phyloP scores from a whole-genome alignment of 2,329 filamentous ascomycete genomes.

The Lithohypha guttulata region DNA sequence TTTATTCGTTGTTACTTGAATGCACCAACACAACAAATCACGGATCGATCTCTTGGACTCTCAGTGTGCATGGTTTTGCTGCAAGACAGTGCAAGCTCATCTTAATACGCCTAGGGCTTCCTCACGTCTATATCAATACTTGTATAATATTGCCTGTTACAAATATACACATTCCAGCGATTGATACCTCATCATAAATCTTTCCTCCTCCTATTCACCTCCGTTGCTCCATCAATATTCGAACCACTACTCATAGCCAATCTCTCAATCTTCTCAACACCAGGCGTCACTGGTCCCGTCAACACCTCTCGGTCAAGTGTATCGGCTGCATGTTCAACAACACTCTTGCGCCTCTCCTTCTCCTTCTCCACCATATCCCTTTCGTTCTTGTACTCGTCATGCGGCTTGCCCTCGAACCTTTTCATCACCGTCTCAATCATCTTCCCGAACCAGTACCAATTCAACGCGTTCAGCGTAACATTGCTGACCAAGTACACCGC shows the following conservation, averaged over 20 bases:
- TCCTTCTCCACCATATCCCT: neutral
- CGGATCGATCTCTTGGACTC: too few species aligned
- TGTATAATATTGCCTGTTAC: too few species aligned
- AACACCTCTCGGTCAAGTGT: conserved; percentile 23
- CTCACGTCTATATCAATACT: too few species aligned
- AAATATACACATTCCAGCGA: too few species aligned
- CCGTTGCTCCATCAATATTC: conserved; percentile 4
- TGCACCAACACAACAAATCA: too few species aligned
- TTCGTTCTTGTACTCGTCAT: conserved; percentile 22
- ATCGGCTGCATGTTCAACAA: conserved; percentile 18
- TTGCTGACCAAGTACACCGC: conserved; percentile 49
- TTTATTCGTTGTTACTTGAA: too few species aligned
- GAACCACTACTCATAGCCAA: conserved; percentile 2
- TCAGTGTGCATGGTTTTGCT: too few species aligned
- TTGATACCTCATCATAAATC: conserved; percentile 3
- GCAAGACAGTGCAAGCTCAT: too few species aligned
- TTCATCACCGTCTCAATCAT: conserved; percentile 57
- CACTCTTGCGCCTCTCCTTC: conserved; percentile 18
- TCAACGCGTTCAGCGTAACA: conserved; percentile 49
- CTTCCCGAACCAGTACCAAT: conserved; percentile 57
- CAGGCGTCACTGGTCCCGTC: conserved; percentile 17
- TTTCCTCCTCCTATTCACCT: conserved; percentile 5
- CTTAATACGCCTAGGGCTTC: too few species aligned
- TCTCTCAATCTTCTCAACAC: conserved; percentile 2
- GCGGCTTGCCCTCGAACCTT: conserved; percentile 43